phyloP scores from a whole-genome alignment of 2,329 filamentous ascomycete species.

The Westerdykella ornata region DNA sequence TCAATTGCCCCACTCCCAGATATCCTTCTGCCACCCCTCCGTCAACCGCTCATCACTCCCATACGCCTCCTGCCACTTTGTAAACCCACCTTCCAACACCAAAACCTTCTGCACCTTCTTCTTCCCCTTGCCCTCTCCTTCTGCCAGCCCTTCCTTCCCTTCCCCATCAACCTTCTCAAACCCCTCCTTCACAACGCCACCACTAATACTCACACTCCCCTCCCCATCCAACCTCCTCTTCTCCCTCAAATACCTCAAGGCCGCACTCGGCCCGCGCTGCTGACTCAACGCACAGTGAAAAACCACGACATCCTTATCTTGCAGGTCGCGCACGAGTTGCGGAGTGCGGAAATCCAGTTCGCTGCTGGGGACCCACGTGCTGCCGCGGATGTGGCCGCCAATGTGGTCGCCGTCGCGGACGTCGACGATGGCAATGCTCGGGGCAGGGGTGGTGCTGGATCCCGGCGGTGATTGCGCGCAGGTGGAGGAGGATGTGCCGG shows the following conservation, averaged over 20 bases:
- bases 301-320: constrained; percentile 73
- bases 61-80: constrained; percentile 78
- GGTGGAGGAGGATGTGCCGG: constrained; percentile 26
- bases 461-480: constrained; percentile 11
- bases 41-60: constrained; percentile 75
- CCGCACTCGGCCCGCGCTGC: constrained; percentile 79
- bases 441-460: constrained; percentile 13
- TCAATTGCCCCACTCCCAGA: constrained; percentile 60
- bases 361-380: constrained; percentile 65
- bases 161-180: too few relatives aligned
- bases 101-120: constrained; percentile 60
- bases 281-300: constrained; percentile 94
- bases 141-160: constrained; percentile 13
- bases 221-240: constrained; percentile 47
- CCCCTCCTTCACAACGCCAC: constrained; percentile 12
- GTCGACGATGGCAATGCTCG: constrained; percentile 66
- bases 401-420: constrained; percentile 87
- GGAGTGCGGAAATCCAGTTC: constrained; percentile 71
- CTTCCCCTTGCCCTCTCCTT: constrained; percentile 10
- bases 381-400: constrained; percentile 78
- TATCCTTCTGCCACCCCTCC: constrained; percentile 73
- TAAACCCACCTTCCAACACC: constrained; percentile 78
- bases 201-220: constrained; percentile 14
- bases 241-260: constrained; percentile 70
- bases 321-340: constrained; percentile 70